Evolutionary conservation across 164 flowering plant genomes (phyloP).

Genomic region (Saururus chinensis): DNA sequence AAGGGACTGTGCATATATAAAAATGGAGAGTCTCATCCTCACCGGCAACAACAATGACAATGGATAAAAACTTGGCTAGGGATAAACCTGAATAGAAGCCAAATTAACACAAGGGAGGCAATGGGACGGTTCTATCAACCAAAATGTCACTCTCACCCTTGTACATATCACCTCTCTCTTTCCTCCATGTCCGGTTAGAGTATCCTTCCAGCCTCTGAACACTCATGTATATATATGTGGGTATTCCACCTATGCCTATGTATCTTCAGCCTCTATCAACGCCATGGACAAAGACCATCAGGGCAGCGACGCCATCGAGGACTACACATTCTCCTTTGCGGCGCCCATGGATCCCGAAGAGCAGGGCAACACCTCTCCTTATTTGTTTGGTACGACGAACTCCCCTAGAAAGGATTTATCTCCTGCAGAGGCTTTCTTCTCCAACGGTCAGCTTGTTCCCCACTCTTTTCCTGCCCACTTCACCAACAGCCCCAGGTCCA

Average conservation of each 20-base stretch:
- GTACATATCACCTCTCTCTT: background rate
- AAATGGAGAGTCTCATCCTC: too few species aligned
- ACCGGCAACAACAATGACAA: too few species aligned
- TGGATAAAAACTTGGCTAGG: too few species aligned
- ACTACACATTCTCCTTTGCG: slow-evolving; percentile 1
- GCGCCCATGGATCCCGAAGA: background rate
- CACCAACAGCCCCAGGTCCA: background rate
- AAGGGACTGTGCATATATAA: too few species aligned
- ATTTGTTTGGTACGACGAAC: background rate
- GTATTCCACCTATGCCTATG: background rate
- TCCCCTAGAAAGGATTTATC: background rate
- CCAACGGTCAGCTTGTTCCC: background rate
- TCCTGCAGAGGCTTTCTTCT: background rate
- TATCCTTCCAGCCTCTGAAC: background rate
- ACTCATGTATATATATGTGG: background rate
- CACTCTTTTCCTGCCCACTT: background rate
- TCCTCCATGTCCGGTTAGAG: background rate
- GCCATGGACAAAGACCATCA: background rate
- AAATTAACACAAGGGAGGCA: too few species aligned
- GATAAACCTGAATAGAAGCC: too few species aligned
- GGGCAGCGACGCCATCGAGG: background rate
- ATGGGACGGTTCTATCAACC: background rate
- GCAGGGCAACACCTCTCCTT: background rate
- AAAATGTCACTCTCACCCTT: background rate
- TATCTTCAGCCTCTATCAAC: background rate